Conservation (phyloP, 371 early-diverging fungal species). For the Mortierella sp. region DNA sequence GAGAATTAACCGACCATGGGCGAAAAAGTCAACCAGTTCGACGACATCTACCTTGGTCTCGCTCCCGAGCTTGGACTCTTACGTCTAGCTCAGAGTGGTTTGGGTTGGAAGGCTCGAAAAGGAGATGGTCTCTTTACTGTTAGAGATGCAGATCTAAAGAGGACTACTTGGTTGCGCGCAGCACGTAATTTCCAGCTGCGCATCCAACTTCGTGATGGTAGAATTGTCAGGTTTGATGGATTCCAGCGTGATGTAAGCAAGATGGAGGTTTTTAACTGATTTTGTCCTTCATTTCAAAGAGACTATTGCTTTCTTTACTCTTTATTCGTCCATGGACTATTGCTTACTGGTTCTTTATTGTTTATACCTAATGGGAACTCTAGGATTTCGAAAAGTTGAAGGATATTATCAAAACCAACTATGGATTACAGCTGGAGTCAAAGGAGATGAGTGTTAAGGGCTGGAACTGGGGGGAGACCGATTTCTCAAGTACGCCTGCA, state of each 20-base stretch:
- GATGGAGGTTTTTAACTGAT: constrained; percentile 8
- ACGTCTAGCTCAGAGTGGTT: constrained; percentile 81
- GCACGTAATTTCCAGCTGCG: constrained; percentile 89
- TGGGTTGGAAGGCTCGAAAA: constrained; percentile 85
- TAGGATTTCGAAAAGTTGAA: constrained; percentile 87
- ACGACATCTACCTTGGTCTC: constrained; percentile 59
- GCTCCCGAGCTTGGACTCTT: constrained; percentile 69
- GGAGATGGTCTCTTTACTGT: constrained; percentile 72
- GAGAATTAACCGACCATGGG: constrained; percentile 14
- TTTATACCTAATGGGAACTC: background rate
- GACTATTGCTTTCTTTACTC: background rate
- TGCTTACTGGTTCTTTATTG: constrained; percentile 9
- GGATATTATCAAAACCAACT: constrained; percentile 74
- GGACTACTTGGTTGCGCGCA: constrained; percentile 82
- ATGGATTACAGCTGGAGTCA: constrained; percentile 80
- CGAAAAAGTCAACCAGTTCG: constrained; percentile 57
- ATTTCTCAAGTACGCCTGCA: constrained; percentile 63
- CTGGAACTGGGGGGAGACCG: constrained; percentile 97
- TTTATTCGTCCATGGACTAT: background rate
- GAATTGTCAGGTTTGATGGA: constrained; percentile 88
- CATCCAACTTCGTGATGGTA: constrained; percentile 78
- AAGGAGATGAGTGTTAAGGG: constrained; percentile 92
- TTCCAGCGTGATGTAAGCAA: constrained; percentile 81
- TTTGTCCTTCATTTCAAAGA: background rate
- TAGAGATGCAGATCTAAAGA: constrained; percentile 75